phyloP scores from a whole-genome alignment of 2,329 filamentous ascomycete species.

The Curvularia spicifera region DNA sequence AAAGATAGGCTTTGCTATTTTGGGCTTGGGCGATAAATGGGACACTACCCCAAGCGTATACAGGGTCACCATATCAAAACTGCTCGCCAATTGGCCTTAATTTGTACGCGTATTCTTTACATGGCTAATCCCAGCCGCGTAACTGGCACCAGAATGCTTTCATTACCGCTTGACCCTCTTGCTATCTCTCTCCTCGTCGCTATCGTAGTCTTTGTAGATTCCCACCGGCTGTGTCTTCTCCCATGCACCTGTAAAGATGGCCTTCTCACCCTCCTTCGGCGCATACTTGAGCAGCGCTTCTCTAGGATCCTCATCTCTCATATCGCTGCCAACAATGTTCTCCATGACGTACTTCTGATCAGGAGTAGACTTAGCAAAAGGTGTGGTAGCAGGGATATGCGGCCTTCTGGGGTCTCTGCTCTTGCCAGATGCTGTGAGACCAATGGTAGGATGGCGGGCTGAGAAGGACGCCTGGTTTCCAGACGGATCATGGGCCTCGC shows the following conservation, averaged over 20 bases:
- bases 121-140: constrained; percentile 12
- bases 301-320: constrained; percentile 95
- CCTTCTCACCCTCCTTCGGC: constrained; percentile 89
- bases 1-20: constrained; percentile 5
- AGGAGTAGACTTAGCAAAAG: constrained; percentile 87
- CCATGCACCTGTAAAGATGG: constrained; percentile 94
- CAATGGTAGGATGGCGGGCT: constrained; percentile 70
- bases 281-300: constrained; percentile 96
- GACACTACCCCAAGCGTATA: not conserved
- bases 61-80: not conserved
- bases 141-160: not conserved
- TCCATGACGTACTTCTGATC: constrained; percentile 88
- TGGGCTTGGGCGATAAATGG: constrained; percentile 11
- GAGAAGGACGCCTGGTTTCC: constrained; percentile 64
- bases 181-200: constrained; percentile 80
- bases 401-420: constrained; percentile 82
- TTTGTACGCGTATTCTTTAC: constrained; percentile 19
- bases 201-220: constrained; percentile 87
- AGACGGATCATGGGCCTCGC: constrained; percentile 71
- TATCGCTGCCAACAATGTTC: constrained; percentile 85
- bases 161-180: constrained; percentile 53
- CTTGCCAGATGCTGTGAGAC: constrained; percentile 78
- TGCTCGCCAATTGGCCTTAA: not conserved
- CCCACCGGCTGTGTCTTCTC: constrained; percentile 89
- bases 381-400: constrained; percentile 82